Evolutionary conservation across 108 stramenopile genomes (phyloP), one percentile per base, ranked within the genome.

Genomic region (Conticribra weissflogii): DNA sequence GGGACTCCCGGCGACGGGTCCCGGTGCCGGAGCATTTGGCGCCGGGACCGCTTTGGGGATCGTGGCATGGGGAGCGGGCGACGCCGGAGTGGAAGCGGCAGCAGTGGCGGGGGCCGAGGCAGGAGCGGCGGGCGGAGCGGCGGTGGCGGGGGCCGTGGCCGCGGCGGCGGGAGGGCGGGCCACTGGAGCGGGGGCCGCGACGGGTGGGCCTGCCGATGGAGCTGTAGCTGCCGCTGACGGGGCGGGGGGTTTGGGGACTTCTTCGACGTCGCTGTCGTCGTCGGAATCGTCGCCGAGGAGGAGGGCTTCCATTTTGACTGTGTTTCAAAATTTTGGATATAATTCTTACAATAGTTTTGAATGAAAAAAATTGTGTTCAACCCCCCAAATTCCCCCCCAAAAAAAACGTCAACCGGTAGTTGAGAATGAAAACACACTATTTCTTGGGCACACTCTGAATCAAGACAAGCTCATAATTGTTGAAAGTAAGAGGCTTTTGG

Each of bases 281-380:
- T 69, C 68, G 57, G 57, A 69, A 28, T 55, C 68, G 8, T 55
- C 47, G 30, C 57, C 58, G 47, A 63, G 47, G 25, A 69, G 68
- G 68, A 69, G 32, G 57, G 58, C 68, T 50, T 69, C 68, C 68
- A 69, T 68, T 5, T 56, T 67, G 25, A 54, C 66, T 27, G 66
- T n/a, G n/a, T n/a, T n/a, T n/a, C n/a, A n/a, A n/a, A n/a, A n/a
- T n/a, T n/a, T n/a, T n/a, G n/a, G n/a, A n/a, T n/a, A n/a, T n/a
- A n/a, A n/a, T n/a, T n/a, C n/a, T n/a, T n/a, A n/a, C n/a, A n/a
- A n/a, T n/a, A n/a, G n/a, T n/a, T n/a, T n/a, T n/a, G n/a, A n/a
- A n/a, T n/a, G n/a, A n/a, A n/a, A n/a, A n/a, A n/a, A n/a, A n/a
- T n/a, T n/a, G n/a, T n/a, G n/a, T n/a, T n/a, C n/a, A n/a, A n/a